Evolutionary conservation across 2,329 filamentous ascomycete genomes (phyloP), one percentile per base, ranked within the genome.

Genomic region (Kalmusia sp.): DNA sequence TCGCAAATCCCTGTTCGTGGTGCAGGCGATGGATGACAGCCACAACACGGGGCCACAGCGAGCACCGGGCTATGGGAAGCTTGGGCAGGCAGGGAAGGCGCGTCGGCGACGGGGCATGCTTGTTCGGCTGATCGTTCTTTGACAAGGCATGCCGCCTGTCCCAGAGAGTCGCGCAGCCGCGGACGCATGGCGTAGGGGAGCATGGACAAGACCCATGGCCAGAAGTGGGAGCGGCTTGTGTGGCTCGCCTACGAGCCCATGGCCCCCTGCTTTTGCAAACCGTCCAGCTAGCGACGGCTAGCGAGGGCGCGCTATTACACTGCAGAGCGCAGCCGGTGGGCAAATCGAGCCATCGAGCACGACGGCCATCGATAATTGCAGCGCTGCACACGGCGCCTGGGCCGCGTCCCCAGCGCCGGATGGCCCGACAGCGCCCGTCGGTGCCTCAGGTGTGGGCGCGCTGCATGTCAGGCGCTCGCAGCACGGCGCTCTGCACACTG

Each of bases 61-160:
- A 62, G 68, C 67, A 65, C 67, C 67, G 70, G 67, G 65, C 67
- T 59, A 69, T 70, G 69, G 70, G 68, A 71, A 62, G 61, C 54
- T 58, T 60, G 54, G 57, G 49, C 51, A 34, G 34, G 62, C 64
- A 67, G 67, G 68, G 67, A 60, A 64, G 61, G 58, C 54, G 62
- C 63, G 66, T 68, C 66, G 63, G 67, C 55, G 62, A n/a, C n/a
- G n/a, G n/a, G n/a, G 66, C 59, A 72, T 71, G 68, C 66, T 69
- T 64, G 72, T 75, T 75, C 72, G 72, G 72, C 72, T 75, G 70
- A 74, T 75, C 51, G 71, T 75, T 75, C 72, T 71, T 64, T 67
- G 68, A 61, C 61, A 64, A 55, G 62, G 66, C 58, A 62, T 61
- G 62, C 61, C 59, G 54, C 55, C 55, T 31, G 33, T 67, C 64